Evolutionary conservation across 352 stramenopile genomes (phyloP).

Genomic region (Phytophthora citrophthora): DNA sequence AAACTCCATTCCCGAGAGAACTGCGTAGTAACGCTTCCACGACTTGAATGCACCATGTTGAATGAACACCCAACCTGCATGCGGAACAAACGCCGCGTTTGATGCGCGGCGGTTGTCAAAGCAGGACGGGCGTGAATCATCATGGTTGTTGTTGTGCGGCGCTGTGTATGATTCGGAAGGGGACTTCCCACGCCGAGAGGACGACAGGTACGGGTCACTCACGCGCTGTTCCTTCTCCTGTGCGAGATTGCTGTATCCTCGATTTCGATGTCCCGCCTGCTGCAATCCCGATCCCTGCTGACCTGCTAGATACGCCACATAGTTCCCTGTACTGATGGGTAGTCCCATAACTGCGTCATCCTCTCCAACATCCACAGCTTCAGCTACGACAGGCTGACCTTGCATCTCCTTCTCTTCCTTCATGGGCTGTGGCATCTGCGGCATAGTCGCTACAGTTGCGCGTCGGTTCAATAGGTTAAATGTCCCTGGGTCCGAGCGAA

Average conservation of each 20-base stretch:
- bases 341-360: conserved; percentile 62
- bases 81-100: conserved; percentile 60
- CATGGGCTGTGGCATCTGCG: conserved; percentile 14
- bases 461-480: conserved; percentile 28
- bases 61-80: conserved; percentile 74
- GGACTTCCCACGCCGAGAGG: conserved; percentile 29
- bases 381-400: background rate
- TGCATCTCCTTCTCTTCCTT: conserved; percentile 7
- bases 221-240: conserved; percentile 41
- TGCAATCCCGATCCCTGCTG: conserved; percentile 31
- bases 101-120: conserved; percentile 70
- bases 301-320: conserved; percentile 49
- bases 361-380: conserved; percentile 26
- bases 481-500: conserved; percentile 25
- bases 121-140: conserved; percentile 48
- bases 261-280: conserved; percentile 38
- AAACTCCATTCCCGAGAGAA: conserved; percentile 76
- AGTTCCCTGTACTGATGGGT: conserved; percentile 70
- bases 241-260: conserved; percentile 68
- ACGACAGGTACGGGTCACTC: conserved; percentile 46
- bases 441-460: conserved; percentile 35
- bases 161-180: conserved; percentile 32
- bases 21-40: conserved; percentile 79
- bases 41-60: conserved; percentile 61
- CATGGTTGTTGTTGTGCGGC: conserved; percentile 29